Conservation (phyloP, 140 eudicot genomes). For the Bidens hawaiensis region DNA sequence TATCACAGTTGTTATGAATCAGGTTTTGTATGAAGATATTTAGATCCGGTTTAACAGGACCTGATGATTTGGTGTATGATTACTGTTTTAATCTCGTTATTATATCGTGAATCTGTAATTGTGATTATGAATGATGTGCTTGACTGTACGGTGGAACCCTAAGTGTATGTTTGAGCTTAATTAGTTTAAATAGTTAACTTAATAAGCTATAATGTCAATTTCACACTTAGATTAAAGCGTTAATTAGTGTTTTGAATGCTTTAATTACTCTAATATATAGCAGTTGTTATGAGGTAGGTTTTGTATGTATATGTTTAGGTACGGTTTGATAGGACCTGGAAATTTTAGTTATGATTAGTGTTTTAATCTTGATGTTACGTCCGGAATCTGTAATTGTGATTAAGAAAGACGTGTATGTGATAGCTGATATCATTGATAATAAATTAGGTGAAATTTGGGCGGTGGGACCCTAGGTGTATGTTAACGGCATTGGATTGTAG, state of each 20-base stretch:
- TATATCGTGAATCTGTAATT: too few relatives aligned
- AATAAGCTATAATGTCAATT: too few relatives aligned
- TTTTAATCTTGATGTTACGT: not conserved
- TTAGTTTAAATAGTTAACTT: too few relatives aligned
- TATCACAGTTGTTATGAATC: too few relatives aligned
- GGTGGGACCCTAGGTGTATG: conserved; percentile 11
- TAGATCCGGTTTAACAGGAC: too few relatives aligned
- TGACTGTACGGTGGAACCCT: too few relatives aligned
- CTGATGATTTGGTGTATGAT: too few relatives aligned
- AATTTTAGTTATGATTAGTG: not conserved
- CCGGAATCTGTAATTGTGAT: not conserved
- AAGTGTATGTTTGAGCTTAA: too few relatives aligned
- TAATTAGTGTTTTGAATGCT: not conserved
- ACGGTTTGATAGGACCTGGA: not conserved
- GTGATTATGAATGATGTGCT: too few relatives aligned
- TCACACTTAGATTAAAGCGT: not conserved
- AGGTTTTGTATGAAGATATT: too few relatives aligned
- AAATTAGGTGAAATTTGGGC: conserved; percentile 11
- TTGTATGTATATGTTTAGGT: conserved; percentile 13
- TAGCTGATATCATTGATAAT: conserved; percentile 6
- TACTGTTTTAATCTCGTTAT: too few relatives aligned
- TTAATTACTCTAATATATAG: not conserved
- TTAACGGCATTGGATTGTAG: not conserved
- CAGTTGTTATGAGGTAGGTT: conserved; percentile 13
- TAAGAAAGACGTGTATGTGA: not conserved